Evolutionary conservation across 2,329 filamentous ascomycete genomes (phyloP).

Genomic region (Chaetomiaceae sp.): DNA sequence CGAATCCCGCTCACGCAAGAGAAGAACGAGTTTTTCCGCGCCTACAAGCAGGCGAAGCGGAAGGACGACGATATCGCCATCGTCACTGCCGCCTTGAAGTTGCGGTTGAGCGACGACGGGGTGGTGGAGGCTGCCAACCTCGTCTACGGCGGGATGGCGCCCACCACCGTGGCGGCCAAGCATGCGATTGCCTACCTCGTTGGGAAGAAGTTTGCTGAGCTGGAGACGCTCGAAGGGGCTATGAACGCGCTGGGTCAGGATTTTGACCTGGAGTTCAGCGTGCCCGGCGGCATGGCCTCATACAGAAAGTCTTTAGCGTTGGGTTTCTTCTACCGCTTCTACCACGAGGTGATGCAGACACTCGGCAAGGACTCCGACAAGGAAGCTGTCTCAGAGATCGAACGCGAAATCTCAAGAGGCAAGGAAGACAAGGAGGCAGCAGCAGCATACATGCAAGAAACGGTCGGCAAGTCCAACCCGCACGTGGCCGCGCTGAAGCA

Average conservation of each 20-base stretch:
- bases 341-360: constrained; percentile 73
- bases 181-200: constrained; percentile 66
- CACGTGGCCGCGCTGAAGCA: constrained; percentile 93
- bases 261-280: constrained; percentile 82
- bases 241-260: constrained; percentile 88
- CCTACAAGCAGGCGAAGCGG: constrained; percentile 94
- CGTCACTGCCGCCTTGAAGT: constrained; percentile 77
- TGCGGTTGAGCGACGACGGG: constrained; percentile 63
- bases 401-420: constrained; percentile 74
- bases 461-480: constrained; percentile 77
- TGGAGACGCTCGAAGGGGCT: constrained; percentile 76
- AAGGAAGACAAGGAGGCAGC: constrained; percentile 70
- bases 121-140: constrained; percentile 69
- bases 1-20: constrained; percentile 71
- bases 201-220: constrained; percentile 73
- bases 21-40: constrained; percentile 75
- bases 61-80: constrained; percentile 99
- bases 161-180: constrained; percentile 81
- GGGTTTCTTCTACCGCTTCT: constrained; percentile 95
- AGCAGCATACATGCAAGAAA: constrained; percentile 70
- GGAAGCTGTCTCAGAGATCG: constrained; percentile 76
- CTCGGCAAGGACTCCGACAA: constrained; percentile 54
- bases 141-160: constrained; percentile 93
- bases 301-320: constrained; percentile 87
- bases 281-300: constrained; percentile 95